phyloP scores from a whole-genome alignment of 2,329 filamentous ascomycete species.

The Hortaea werneckii region DNA sequence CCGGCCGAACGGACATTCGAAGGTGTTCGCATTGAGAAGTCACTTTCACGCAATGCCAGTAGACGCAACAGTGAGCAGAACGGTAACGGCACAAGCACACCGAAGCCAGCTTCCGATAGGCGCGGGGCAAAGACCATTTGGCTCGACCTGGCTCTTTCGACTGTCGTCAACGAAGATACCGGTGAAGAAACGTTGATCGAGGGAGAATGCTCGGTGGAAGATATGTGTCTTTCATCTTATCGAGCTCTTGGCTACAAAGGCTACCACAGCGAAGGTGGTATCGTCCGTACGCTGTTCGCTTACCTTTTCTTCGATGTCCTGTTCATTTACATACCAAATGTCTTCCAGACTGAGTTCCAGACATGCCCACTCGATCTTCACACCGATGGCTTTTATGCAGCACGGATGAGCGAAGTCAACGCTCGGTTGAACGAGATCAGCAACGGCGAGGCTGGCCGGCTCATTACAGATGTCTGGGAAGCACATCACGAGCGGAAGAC shows the following conservation, averaged over 20 bases:
- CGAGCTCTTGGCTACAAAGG: conserved; percentile 80
- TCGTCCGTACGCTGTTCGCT: conserved; percentile 71
- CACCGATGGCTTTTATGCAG: conserved; percentile 83
- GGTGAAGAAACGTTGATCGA: conserved; percentile 21
- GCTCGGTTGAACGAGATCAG: conserved; percentile 74
- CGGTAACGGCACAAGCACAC: conserved; percentile 29
- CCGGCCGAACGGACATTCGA: conserved; percentile 65
- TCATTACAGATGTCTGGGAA: conserved; percentile 60
- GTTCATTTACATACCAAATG: conserved; percentile 87
- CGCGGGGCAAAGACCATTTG: conserved; percentile 68
- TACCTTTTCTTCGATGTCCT: conserved; percentile 90
- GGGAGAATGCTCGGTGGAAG: conserved; percentile 77
- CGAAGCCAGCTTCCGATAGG: conserved; percentile 1
- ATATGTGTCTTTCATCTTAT: conserved; percentile 86
- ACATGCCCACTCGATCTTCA: conserved; percentile 87
- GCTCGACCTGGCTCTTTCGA: conserved; percentile 51
- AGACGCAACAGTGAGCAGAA: conserved; percentile 23
- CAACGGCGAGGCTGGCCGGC: conserved; percentile 61
- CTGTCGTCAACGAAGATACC: conserved; percentile 4
- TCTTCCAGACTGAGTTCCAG: conserved; percentile 93
- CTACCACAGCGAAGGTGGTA: conserved; percentile 85
- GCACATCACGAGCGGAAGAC: conserved; percentile 61
- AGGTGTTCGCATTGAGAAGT: conserved; percentile 59
- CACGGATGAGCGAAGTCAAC: conserved; percentile 82
- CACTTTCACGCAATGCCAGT: conserved; percentile 9